Conservation (phyloP, 2,329 filamentous ascomycete species). For the Ceratocystis albifundus region DNA sequence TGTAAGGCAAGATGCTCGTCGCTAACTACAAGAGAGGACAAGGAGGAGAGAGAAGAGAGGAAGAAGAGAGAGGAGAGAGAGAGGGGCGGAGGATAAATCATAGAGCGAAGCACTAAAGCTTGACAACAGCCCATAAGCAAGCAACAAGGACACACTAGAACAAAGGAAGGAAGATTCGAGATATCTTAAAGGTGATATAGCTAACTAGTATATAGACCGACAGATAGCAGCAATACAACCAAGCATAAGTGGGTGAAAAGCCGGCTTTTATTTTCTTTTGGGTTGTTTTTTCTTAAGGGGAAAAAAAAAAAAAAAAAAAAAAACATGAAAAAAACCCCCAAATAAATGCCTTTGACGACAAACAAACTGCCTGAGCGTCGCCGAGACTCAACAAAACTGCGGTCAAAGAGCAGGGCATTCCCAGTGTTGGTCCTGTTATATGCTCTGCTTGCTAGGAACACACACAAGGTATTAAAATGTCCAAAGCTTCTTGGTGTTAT, state of each 20-base stretch:
- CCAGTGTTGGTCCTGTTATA: not conserved
- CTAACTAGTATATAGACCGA: not conserved
- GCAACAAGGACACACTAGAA: not conserved
- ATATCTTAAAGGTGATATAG: not conserved
- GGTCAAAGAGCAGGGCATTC: not conserved
- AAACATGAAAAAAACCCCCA: no score
- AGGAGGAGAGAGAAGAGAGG: not conserved
- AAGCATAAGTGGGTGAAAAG: not conserved
- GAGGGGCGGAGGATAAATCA: not conserved
- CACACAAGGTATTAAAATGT: not conserved
- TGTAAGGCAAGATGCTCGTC: not conserved
- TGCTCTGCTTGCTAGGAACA: not conserved
- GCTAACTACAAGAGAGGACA: not conserved
- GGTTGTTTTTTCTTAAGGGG: no score
- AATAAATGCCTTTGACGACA: not conserved
- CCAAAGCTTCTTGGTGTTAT: not conserved
- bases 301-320: no score
- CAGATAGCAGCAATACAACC: not conserved
- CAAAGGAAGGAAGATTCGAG: not conserved
- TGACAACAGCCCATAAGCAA: not conserved
- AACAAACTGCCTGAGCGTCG: conserved; percentile 4
- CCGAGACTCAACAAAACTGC: not conserved
- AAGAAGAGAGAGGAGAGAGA: not conserved
- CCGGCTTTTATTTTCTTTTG: no score
- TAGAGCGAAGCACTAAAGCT: not conserved